Evolutionary conservation across 805 yeast genomes (phyloP), one percentile per base, ranked within the genome.

Genomic region (Saccharomycopsis guyanensis): DNA sequence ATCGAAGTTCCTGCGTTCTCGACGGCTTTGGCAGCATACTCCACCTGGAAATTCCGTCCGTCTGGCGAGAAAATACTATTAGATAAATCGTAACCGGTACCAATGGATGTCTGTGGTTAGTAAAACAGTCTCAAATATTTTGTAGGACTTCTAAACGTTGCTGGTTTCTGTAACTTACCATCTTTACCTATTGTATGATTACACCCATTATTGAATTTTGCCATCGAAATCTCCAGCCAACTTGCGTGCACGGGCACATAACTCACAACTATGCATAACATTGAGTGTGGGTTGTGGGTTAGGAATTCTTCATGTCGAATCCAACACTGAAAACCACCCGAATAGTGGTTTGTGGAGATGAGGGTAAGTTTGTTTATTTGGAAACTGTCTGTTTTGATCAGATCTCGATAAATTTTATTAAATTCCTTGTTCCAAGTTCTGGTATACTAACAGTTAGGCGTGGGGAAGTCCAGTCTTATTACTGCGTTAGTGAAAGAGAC

Each of bases 51-150:
- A 65, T 86, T 86, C 69, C 95, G 76, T 35, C 95, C 95, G 63
- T 87, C 96, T 65, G 73, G 69, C n/a, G 72, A 66, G 69, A 93
- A 93, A 52, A 91, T 96, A 68, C 95, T 82, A 71, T 93, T 93
- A 29, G 97, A 87, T 61, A 93, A 80, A 73, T 93, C 99, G 78
- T 93, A 93, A 16, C 99, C 99, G 24, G 99, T 93, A 57, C 99
- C 99, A 57, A 93, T 89, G 40, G 98, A 93, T 34, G 97, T 84
- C 91, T 64, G 44, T 3, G 8, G 33, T 38, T 38, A 25, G 42
- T 25, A 15, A 33, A 27, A n/a, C 6, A n/a, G 8, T 33, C 8
- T 8, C 37, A n/a, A n/a, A n/a, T n/a, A n/a, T n/a, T n/a, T n/a
- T n/a, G n/a, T n/a, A n/a, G n/a, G n/a, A n/a, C n/a, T n/a, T n/a